Percentiles rank a stretch among this genome's conserved stretches.
phyloP scores from a whole-genome alignment of 352 stramenopile genomes.

The Lagenidium sp. region DNA sequence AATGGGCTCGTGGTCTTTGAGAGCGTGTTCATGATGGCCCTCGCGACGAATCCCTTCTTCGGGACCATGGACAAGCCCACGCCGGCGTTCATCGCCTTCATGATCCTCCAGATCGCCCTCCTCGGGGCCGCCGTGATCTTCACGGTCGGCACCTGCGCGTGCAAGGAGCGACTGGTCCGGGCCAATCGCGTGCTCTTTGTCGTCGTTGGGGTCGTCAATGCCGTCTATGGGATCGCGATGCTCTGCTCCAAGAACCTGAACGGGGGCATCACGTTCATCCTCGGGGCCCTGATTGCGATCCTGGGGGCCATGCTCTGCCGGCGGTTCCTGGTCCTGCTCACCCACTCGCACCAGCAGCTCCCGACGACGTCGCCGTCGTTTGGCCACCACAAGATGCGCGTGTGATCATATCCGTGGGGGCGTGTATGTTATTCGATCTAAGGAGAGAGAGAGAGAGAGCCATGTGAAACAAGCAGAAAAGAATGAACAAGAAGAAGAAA shows the following conservation, averaged over 20 bases:
- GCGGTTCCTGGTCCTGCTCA: constrained; percentile 12
- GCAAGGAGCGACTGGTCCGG: constrained; percentile 13
- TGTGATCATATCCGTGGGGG: too few relatives aligned
- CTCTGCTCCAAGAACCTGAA: constrained; percentile 6
- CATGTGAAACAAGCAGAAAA: background rate
- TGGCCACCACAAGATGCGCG: constrained; percentile 7
- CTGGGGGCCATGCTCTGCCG: constrained; percentile 20
- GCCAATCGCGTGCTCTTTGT: constrained; percentile 18
- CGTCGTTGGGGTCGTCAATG: constrained; percentile 14
- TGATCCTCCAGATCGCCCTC: constrained; percentile 21
- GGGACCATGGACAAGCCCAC: constrained; percentile 16
- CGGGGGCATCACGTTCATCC: constrained; percentile 4
- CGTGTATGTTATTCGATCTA: background rate
- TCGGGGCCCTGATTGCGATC: constrained; percentile 8
- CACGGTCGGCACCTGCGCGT: constrained; percentile 17
- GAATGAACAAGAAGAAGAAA: background rate
- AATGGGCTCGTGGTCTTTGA: constrained; percentile 20
- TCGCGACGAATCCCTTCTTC: constrained; percentile 25
- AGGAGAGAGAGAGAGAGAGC: background rate
- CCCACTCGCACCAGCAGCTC: constrained; percentile 8
- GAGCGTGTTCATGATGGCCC: constrained; percentile 19
- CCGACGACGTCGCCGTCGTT: constrained; percentile 21
- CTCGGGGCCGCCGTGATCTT: constrained; percentile 16
- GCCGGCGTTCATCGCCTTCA: constrained; percentile 20
- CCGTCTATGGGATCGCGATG: constrained; percentile 16